These are phyloP conservation scores for Creolimax fragrantissima DNA, from an alignment of 78 protist species.

Conservation along the genomic window DNA sequence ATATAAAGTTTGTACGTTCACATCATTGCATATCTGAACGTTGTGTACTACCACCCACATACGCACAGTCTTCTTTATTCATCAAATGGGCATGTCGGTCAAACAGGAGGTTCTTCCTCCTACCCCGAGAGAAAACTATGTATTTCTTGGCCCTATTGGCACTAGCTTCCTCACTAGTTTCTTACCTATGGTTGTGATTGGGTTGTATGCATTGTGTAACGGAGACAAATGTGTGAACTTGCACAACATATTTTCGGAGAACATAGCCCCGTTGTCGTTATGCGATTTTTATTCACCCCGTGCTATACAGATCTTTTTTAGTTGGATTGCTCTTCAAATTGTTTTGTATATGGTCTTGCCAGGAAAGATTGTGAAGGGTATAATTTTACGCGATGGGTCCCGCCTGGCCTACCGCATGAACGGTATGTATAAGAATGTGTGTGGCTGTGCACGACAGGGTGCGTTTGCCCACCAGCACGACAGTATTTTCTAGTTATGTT, in stretches of 20 bases:
- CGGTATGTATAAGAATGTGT: neutral
- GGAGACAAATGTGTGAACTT: neutral
- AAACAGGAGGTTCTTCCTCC: neutral
- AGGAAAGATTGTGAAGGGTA: neutral
- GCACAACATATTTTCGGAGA: neutral
- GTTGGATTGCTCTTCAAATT: slow-evolving; percentile 24
- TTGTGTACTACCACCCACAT: neutral
- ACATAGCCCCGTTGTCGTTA: neutral
- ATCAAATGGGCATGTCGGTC: neutral
- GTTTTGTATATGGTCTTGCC: neutral
- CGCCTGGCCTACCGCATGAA: slow-evolving; percentile 5
- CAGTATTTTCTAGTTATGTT: neutral
- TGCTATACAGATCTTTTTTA: neutral
- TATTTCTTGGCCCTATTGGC: slow-evolving; percentile 47
- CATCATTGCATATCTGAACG: neutral
- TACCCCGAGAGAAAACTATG: neutral
- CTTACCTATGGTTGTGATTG: slow-evolving; percentile 21
- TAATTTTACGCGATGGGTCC: neutral
- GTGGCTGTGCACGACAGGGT: too few species aligned
- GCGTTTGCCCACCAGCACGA: too few species aligned
- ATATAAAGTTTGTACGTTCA: neutral
- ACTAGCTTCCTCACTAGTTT: neutral
- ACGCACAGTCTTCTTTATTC: neutral
- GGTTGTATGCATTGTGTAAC: neutral
- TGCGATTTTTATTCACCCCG: neutral